A percentile compares a stretch with the other conserved stretches of the same genome.
Evolutionary conservation across 305 asterid species (phyloP).

Genomic region (Rubia balearica): DNA sequence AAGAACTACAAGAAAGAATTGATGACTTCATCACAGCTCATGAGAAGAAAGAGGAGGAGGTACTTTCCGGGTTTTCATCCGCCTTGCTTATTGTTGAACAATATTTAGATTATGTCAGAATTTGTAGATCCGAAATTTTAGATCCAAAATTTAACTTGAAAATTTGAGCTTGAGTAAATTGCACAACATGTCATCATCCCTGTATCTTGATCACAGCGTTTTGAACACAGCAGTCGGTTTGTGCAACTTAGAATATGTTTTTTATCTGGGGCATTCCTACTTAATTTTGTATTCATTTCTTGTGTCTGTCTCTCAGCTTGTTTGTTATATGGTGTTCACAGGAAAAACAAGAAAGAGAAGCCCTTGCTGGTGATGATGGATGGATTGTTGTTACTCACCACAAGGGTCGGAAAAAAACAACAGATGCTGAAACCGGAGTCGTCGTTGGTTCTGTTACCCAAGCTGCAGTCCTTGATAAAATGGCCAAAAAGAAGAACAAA

Average conservation of each 20-base stretch:
- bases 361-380: conserved; percentile 82
- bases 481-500: conserved; percentile 62
- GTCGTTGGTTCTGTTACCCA: conserved; percentile 83
- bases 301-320: conserved; percentile 3
- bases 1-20: conserved; percentile 67
- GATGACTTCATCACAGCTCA: conserved; percentile 76
- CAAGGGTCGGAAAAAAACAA: conserved; percentile 86
- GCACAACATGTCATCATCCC: neutral
- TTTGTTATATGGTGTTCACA: conserved; percentile 25
- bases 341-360: conserved; percentile 72
- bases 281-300: conserved; percentile 1
- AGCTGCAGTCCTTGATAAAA: conserved; percentile 69
- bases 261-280: neutral
- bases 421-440: conserved; percentile 73
- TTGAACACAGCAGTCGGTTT: neutral
- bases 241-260: neutral
- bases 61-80: conserved; percentile 17
- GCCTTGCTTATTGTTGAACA: neutral
- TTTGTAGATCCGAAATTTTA: neutral
- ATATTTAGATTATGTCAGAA: neutral
- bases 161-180: neutral
- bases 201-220: neutral
- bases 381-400: conserved; percentile 94
- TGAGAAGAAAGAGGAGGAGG: conserved; percentile 71
- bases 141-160: neutral